A percentile compares a stretch with the other conserved stretches of the same genome.
Evolutionary conservation across 495 filamentous ascomycete species (phyloP).

Genomic region (Rostrohypoxylon terebratum): DNA sequence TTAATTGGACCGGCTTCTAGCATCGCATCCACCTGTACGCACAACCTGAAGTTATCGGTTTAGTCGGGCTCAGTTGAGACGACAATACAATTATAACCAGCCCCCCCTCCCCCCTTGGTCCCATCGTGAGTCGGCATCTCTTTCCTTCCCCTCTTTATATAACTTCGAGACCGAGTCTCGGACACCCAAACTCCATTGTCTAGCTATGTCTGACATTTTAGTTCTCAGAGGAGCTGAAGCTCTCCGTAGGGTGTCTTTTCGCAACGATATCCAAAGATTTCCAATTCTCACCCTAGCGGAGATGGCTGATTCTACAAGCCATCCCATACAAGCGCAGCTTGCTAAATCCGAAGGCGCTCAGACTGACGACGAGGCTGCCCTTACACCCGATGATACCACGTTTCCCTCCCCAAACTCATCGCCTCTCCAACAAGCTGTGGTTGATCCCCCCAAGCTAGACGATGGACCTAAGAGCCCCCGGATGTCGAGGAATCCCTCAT

Average conservation of each 20-base stretch:
- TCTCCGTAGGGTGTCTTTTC: conserved; percentile 55
- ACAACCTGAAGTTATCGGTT: conserved; percentile 31
- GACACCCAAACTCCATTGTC: conserved; percentile 5
- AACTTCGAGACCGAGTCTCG: conserved; percentile 21
- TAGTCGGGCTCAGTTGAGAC: conserved; percentile 6
- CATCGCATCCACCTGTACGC: conserved; percentile 38
- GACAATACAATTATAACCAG: conserved; percentile 40
- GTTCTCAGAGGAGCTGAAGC: conserved; percentile 55
- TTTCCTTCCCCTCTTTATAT: conserved; percentile 25
- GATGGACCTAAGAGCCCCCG: conserved; percentile 63
- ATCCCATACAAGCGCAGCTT: conserved; percentile 44
- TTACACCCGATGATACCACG: conserved; percentile 57
- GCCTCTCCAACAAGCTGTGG: conserved; percentile 53
- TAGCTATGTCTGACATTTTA: conserved; percentile 55
- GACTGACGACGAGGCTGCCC: conserved; percentile 58
- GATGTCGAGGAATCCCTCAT: conserved; percentile 78
- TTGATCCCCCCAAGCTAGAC: conserved; percentile 57
- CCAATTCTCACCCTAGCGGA: conserved; percentile 54
- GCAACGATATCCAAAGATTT: conserved; percentile 51
- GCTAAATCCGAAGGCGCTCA: conserved; percentile 56
- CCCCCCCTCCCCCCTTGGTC: conserved; percentile 43
- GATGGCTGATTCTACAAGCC: conserved; percentile 61
- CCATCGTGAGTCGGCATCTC: conserved; percentile 29
- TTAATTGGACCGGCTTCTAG: conserved; percentile 38
- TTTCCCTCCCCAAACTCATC: conserved; percentile 56